Conservation (phyloP, 2,329 filamentous ascomycete species). For the Aspergillus pseudoglaucus region DNA sequence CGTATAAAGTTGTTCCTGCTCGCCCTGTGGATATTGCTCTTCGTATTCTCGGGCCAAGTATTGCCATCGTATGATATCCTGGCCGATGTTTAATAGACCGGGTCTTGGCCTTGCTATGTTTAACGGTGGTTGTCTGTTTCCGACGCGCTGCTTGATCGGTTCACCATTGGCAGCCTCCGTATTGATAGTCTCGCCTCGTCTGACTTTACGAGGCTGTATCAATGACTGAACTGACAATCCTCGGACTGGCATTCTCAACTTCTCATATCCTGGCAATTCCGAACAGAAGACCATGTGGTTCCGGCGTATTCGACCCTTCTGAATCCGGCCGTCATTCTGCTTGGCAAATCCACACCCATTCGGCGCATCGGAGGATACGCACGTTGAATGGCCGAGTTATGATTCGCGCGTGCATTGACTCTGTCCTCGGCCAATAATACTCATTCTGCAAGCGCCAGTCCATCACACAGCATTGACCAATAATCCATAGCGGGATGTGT, state of each 20-base stretch:
- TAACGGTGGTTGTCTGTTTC: not conserved
- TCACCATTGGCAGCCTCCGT: not conserved
- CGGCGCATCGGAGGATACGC: not conserved
- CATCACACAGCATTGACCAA: constrained; percentile 14
- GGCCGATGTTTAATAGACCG: not conserved
- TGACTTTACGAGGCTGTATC: not conserved
- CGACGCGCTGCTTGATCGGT: not conserved
- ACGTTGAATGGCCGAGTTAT: constrained; percentile 1
- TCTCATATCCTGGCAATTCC: constrained; percentile 9
- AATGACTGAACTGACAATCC: not conserved
- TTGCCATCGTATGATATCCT: not conserved
- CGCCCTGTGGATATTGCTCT: not conserved
- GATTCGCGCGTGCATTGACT: constrained; percentile 9
- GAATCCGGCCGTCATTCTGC: not conserved
- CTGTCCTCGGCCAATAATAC: constrained; percentile 16
- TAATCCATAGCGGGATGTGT: not conserved
- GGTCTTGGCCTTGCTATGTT: not conserved
- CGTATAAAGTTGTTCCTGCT: not conserved
- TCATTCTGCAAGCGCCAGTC: constrained; percentile 25
- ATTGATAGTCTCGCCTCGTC: too few relatives aligned
- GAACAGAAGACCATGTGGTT: constrained; percentile 12
- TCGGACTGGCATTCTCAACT: constrained; percentile 1
- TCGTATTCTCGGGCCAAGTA: not conserved
- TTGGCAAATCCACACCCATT: not conserved
- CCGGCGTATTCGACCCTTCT: not conserved